Base-by-base conservation (phyloP, 176 grass and related monocot genomes). In the Calamus simplicifolius region DNA sequence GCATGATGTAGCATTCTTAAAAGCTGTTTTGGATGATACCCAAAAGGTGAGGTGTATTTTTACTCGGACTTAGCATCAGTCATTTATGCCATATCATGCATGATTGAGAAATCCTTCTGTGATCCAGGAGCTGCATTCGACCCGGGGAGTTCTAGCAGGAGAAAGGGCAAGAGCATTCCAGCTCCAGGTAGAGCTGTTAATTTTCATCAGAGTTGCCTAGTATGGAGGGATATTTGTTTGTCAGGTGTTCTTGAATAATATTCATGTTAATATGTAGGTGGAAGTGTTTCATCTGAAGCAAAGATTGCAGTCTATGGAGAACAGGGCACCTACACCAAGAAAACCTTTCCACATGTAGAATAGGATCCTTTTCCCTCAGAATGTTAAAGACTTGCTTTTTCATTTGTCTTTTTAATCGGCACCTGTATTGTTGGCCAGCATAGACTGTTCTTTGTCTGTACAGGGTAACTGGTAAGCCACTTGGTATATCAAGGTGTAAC, bases 221-320 rank as follows among this genome's bases (percentile, higher is more conserved):
- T 4, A 52, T 29, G 54, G 38, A 13, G 35, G 35, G 35, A 31
- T 31, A 6, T 31, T 31, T 31, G 29, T 5, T 1, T 35, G 6
- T 7, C 6, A 2, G 6, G 31, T 8, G 31, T 35, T 35, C n/a
- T 12, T 14, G 3, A 31, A 18, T n/a, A 19, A 52, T 62, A 23
- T 43, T 73, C 23, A 27, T 30, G 52, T 49, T 77, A 55, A 6
- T 57, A 68, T 72, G 16, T 69, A 98, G 93, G 80, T 88, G 52
- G 93, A 98, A 77, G 70, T 92, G 16, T 92, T 85, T 73, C 84
- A 89, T 72, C 74, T 92, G 68, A 98, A 98, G 73, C 84, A 92
- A 68, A 84, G 81, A 69, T 48, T 87, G 29, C 86, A 97, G 30
- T 74, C 81, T 28, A 73, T 85, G 78, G 93, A 98, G 12, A 81